Percentiles rank a stretch among this genome's conserved stretches.
These are phyloP conservation scores for Camelina sativa DNA, from an alignment of 345 rosid genomes.

Conservation along the genomic window DNA sequence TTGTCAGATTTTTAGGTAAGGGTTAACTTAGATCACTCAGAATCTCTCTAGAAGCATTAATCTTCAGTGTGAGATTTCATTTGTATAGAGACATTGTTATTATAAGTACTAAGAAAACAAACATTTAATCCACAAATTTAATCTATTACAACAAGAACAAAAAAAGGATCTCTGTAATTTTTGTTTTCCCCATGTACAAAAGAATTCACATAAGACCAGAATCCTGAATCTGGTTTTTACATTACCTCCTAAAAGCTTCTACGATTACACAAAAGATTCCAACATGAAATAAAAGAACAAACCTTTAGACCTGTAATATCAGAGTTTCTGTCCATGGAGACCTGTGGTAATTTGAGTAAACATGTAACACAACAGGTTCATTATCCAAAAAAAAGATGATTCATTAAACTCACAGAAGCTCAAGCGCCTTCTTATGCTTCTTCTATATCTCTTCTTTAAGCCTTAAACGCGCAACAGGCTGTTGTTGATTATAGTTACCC, in stretches of 20 bases:
- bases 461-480: conserved; percentile 54
- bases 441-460: conserved; percentile 63
- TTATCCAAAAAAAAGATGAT: conserved; percentile 12
- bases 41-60: neutral
- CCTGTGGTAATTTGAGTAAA: conserved; percentile 20
- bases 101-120: conserved; percentile 3
- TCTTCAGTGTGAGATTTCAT: neutral
- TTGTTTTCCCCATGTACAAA: conserved; percentile 55
- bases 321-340: conserved; percentile 21
- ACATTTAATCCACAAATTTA: neutral
- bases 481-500: conserved; percentile 53
- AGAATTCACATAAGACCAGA: conserved; percentile 55
- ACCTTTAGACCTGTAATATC: conserved; percentile 24
- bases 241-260: conserved; percentile 39
- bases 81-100: neutral
- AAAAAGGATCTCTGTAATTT: conserved; percentile 11
- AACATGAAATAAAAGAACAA: conserved; percentile 11
- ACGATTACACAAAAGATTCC: conserved; percentile 33
- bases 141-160: conserved; percentile 20
- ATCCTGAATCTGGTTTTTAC: conserved; percentile 40
- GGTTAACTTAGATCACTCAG: neutral
- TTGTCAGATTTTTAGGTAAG: neutral
- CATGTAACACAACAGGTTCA: conserved; percentile 29
- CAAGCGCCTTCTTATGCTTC: neutral
- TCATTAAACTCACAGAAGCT: conserved; percentile 19